Conservation (phyloP, 495 filamentous ascomycete genomes). For the Achaetomiella virescens region DNA sequence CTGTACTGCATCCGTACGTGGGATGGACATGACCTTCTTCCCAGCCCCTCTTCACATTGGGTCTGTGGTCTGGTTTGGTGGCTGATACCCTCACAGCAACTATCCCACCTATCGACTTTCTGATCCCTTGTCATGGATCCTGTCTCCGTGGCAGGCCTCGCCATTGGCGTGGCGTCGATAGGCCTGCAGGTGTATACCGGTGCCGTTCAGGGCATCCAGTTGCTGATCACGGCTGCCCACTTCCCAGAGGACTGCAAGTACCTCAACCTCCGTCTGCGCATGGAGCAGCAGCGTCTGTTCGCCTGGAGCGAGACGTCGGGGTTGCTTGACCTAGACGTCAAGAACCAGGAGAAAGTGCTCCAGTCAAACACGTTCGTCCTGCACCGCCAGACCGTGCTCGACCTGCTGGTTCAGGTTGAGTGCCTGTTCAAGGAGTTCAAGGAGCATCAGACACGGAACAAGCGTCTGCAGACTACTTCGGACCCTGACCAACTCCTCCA, state of each 20-base stretch:
- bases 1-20: no score
- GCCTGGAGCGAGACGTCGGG: slow-evolving; percentile 45
- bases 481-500: slow-evolving; percentile 27
- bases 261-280: slow-evolving; percentile 37
- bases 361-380: slow-evolving; percentile 40
- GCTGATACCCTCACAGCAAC: no score
- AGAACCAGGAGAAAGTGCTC: slow-evolving; percentile 29
- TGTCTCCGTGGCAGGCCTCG: slow-evolving; percentile 34
- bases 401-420: slow-evolving; percentile 40
- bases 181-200: slow-evolving; percentile 37
- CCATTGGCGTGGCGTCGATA: slow-evolving; percentile 36
- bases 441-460: slow-evolving; percentile 33
- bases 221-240: slow-evolving; percentile 37
- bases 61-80: no score
- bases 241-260: slow-evolving; percentile 40
- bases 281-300: slow-evolving; percentile 44
- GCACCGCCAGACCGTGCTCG: slow-evolving; percentile 38
- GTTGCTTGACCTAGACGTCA: slow-evolving; percentile 32
- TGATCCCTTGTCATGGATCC: slow-evolving; percentile 32
- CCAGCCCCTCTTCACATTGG: no score
- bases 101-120: no score
- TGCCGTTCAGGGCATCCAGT: slow-evolving; percentile 41
- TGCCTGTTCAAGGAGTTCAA: slow-evolving; percentile 41
- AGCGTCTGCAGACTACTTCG: slow-evolving; percentile 23
- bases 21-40: no score